Conservation (phyloP, 2,329 filamentous ascomycete species). For the Colletotrichum sp. region DNA sequence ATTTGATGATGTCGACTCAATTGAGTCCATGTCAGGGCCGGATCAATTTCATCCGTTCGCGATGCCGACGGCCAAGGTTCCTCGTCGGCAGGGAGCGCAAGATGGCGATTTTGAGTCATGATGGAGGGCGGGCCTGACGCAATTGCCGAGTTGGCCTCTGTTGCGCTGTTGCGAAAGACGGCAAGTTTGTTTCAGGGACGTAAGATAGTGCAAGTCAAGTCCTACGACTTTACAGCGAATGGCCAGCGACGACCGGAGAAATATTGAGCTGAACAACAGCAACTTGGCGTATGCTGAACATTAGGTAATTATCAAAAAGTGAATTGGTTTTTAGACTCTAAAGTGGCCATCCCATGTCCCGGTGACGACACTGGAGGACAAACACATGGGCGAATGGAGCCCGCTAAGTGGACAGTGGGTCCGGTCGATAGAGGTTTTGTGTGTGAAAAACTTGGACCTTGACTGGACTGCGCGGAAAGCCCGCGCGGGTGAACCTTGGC, state of each 20-base stretch:
- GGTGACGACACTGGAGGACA: neutral
- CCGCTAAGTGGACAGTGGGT: slow-evolving; percentile 13
- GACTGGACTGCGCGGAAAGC: neutral
- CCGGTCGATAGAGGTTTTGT: neutral
- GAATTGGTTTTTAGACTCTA: neutral
- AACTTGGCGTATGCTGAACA: neutral
- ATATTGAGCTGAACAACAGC: neutral
- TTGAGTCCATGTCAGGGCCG: no score
- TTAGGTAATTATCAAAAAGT: slow-evolving; percentile 4
- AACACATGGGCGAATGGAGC: slow-evolving; percentile 20
- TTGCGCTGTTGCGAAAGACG: neutral
- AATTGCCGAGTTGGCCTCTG: neutral
- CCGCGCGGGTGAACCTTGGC: slow-evolving; percentile 13
- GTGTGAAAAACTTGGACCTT: neutral
- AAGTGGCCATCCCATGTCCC: neutral
- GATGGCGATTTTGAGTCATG: slow-evolving; percentile 14
- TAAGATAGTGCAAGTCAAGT: neutral
- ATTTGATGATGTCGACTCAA: no score
- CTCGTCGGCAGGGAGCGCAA: rapidly evolving
- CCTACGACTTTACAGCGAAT: neutral
- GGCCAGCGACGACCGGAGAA: neutral
- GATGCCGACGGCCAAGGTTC: neutral
- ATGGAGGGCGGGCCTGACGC: slow-evolving; percentile 13
- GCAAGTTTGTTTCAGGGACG: slow-evolving; percentile 12
- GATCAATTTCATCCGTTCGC: neutral